Conservation (phyloP, 2,329 filamentous ascomycete genomes). For the Claviceps sp. region DNA sequence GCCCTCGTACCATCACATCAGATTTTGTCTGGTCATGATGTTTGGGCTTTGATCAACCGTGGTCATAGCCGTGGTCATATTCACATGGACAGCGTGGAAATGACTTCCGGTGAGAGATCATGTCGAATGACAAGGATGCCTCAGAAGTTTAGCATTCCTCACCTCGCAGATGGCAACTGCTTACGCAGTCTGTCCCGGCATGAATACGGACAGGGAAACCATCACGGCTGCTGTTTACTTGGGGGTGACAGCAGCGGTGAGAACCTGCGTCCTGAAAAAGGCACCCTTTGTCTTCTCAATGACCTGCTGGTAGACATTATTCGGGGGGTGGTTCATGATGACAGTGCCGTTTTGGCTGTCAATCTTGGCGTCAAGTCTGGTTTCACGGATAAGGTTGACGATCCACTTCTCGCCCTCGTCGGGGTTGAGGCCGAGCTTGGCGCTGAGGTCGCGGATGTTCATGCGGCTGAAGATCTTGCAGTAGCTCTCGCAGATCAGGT, state of each 20-base stretch:
- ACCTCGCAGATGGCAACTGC: not conserved
- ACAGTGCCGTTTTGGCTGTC: slow-evolving; percentile 98
- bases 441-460: slow-evolving; percentile 92
- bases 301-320: slow-evolving; percentile 97
- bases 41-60: too few species aligned
- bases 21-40: too few species aligned
- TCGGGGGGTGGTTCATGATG: slow-evolving; percentile 97
- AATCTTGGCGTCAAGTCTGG: slow-evolving; percentile 94
- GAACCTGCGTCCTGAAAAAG: slow-evolving; percentile 95
- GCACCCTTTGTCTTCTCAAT: slow-evolving; percentile 98
- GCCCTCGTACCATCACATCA: not conserved
- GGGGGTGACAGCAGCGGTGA: slow-evolving; percentile 50
- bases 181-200: too few species aligned
- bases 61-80: too few species aligned
- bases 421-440: slow-evolving; percentile 77
- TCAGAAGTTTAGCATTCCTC: too few species aligned
- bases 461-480: slow-evolving; percentile 99
- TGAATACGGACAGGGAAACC: not conserved
- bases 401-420: slow-evolving; percentile 99
- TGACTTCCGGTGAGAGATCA: too few species aligned
- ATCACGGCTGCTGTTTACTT: slow-evolving; percentile 23
- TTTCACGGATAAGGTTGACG: slow-evolving; percentile 97
- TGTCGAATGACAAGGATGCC: too few species aligned
- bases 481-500: slow-evolving; percentile 97
- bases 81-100: too few species aligned